Base-by-base conservation (phyloP, 2,329 filamentous ascomycete species). In the Reticulascus tulasneorum region DNA sequence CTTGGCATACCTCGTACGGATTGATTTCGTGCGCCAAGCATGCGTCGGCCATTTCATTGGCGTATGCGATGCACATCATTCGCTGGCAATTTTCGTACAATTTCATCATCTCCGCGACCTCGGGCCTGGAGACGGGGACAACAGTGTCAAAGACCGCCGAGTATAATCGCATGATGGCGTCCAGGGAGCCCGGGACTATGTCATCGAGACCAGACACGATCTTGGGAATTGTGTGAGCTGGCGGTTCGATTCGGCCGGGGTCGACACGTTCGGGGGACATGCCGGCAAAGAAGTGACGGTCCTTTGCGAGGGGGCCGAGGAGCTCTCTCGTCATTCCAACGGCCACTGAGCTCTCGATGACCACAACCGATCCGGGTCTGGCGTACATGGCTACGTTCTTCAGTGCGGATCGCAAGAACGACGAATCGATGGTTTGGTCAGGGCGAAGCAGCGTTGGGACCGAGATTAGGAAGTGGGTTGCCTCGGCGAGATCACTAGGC, bases 61-160 rank as follows among this genome's bases (percentile, higher is more conserved):
- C 70, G 37, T 71, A 77, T 1, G 73, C 71, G 22, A 75, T 73
- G 47, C 63, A 63, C 10, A 77, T 56, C 66, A 74, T 75, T 3
- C 73, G 62, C 48, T 76, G 71, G 47, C 73, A 77, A 48, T 77
- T 77, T 41, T 77, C 73, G 47, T 75, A 77, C 10, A 77, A 55
- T 53, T 77, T 77, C 43, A 66, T 71, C 69, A 77, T 75, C 51
- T 77, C 73, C 2, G 73, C 73, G 2, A 75, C 71, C 46, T 77
- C 73, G 2, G 73, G 71, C 20, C 53, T 55, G 9, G 68, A 70
- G 20, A 76, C 71, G 0, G 66, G 60, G 7, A 75, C 58, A 6
- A 76, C 56, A 0, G 53, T 50, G 32, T 72, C 58, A 42, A 75
- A 76, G 2, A 65, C 67, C n/a, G 52, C 48, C 3, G 56, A 55